Base-by-base conservation (phyloP, 2,329 filamentous ascomycete genomes). In the Paraphoma chrysanthemicola region DNA sequence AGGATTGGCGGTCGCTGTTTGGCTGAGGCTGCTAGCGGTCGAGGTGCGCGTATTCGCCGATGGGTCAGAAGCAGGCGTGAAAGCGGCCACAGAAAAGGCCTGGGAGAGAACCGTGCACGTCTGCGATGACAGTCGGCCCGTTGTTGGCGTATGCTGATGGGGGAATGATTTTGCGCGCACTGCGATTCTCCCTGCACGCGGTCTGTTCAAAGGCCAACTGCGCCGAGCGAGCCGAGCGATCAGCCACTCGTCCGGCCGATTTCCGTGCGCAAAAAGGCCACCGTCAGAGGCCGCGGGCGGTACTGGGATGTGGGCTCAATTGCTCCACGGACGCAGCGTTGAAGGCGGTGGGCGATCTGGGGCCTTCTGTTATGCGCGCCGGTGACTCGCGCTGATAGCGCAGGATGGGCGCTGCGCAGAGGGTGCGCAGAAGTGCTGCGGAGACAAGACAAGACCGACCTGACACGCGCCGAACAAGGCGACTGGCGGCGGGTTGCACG, bases 171-270 rank as follows among this genome's bases (percentile, higher is more conserved):
- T 64, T 62, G 60, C 63, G 56, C 51, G 52, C 48, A 54, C 62
- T 64, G 48, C 57, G 57, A 46, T 52, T 59, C 54, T 71, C 63
- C 62, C 67, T 71, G 69, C 64, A 62, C 60, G 56, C 42, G 48
- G 55, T 48, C 54, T 61, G 59, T 59, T 57, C 63, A 69, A 62
- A 50, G 56, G 62, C 66, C 67, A 67, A 56, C 59, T 69, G 60
- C 66, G 72, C 73, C 70, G 73, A 74, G 71, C 55, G 59, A 67
- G 69, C 71, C 70, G 71, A 71, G 66, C 65, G 68, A 70, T 70
- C 70, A 72, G 64, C 68, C 66, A 71, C 54, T 68, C 48, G 70
- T 68, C 63, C 66, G 68, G 70, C 67, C 68, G 70, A 57, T 64
- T 68, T 66, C 63, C 41, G 50, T 39, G 41, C 41, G 49, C 47